These are phyloP conservation scores for Cladosporium sp. DNA, from an alignment of 2,329 filamentous ascomycete genomes.

Conservation along the genomic window DNA sequence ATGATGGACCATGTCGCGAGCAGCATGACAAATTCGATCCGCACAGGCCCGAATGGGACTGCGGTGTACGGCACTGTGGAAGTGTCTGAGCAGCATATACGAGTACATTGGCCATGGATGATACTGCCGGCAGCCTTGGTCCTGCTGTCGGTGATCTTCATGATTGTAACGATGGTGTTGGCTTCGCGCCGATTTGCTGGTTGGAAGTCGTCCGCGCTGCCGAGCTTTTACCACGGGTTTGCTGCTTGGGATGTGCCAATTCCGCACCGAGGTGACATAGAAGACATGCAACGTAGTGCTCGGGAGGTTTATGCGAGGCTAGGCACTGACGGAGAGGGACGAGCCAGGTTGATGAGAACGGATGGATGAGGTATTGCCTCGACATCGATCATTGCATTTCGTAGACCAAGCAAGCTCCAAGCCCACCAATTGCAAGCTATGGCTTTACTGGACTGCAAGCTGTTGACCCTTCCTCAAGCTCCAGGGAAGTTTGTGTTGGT, in stretches of 20 bases:
- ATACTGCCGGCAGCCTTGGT: background rate
- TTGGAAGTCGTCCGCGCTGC: conserved; percentile 5
- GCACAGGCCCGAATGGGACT: background rate
- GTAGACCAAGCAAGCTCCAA: too few relatives aligned
- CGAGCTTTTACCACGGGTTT: background rate
- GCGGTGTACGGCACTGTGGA: background rate
- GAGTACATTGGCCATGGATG: background rate
- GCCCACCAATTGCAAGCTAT: too few relatives aligned
- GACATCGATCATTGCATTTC: too few relatives aligned
- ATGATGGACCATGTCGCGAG: background rate
- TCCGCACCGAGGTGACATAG: background rate
- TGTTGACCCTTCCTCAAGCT: background rate
- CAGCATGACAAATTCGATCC: conserved; percentile 4
- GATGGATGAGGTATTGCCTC: background rate
- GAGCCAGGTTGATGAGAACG: background rate
- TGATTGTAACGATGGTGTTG: background rate
- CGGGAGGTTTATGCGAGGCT: background rate
- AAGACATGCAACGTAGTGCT: background rate
- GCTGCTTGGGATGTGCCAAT: background rate
- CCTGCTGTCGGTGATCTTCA: background rate
- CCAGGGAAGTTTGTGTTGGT: background rate
- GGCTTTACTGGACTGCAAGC: too few relatives aligned
- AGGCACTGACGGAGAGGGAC: background rate
- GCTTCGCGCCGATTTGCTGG: background rate
- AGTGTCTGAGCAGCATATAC: background rate